Conservation (phyloP, 306 rosid species). For the Prunus davidiana region DNA sequence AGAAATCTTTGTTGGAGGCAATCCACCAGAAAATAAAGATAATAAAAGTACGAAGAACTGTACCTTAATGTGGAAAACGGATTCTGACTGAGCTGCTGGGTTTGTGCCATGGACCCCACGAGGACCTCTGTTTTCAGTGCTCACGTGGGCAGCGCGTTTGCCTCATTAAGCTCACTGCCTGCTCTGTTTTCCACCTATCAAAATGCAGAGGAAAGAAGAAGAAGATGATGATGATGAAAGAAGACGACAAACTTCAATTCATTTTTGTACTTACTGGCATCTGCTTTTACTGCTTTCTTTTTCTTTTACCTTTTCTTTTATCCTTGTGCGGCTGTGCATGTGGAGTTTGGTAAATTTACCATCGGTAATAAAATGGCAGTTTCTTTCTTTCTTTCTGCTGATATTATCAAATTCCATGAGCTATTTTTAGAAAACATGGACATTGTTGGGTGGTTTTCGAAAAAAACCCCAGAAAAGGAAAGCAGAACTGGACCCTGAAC, state of each 20-base stretch:
- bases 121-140: not conserved
- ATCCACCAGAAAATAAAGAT: not conserved
- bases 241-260: not conserved
- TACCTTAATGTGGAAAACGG: conserved; percentile 9
- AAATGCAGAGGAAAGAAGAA: no score
- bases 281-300: not conserved
- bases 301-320: not conserved
- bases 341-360: no score
- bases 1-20: conserved; percentile 22
- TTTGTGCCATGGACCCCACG: conserved; percentile 10
- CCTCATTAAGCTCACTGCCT: not conserved
- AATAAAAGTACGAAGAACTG: not conserved
- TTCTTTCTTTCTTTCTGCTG: not conserved
- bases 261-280: not conserved
- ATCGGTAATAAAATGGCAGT: no score
- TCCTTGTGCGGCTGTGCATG: not conserved
- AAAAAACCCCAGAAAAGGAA: not conserved
- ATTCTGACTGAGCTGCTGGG: not conserved
- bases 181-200: no score
- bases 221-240: not conserved
- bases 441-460: not conserved
- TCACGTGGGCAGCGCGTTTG: conserved; percentile 16
- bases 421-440: not conserved
- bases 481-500: not conserved
- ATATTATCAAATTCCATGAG: not conserved